Base-by-base conservation (phyloP, 73 alveolate species). In the Symbiodinium natans region DNA sequence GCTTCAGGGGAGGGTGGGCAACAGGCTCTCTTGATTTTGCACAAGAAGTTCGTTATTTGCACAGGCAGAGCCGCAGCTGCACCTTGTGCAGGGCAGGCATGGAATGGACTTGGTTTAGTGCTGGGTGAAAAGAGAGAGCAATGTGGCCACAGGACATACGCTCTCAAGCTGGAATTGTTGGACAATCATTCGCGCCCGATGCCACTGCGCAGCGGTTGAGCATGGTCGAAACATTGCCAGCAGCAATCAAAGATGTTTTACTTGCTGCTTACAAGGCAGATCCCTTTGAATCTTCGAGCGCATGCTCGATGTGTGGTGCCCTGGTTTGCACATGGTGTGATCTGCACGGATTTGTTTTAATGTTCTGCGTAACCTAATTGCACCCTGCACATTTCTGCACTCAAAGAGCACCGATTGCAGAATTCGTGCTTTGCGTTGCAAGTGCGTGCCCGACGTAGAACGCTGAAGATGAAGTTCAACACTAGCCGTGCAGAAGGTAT, bases 1-100 rank as follows among this genome's bases (percentile, higher is more conserved):
- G n/a, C n/a, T n/a, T n/a, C n/a, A n/a, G n/a, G n/a, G n/a, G n/a
- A n/a, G n/a, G n/a, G n/a, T n/a, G n/a, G n/a, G n/a, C n/a, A n/a
- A n/a, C n/a, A n/a, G n/a, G n/a, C n/a, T n/a, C n/a, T n/a, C n/a
- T n/a, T n/a, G n/a, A n/a, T n/a, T n/a, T n/a, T n/a, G n/a, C n/a
- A n/a, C n/a, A n/a, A n/a, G n/a, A n/a, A n/a, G n/a, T n/a, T n/a
- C 19, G 27, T 19, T 52, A 13, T 52, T 52, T 10, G 71, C 17
- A 15, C 86, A 90, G 97, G 97, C 77, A 41, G 97, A 90, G 88
- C 89, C 97, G 21, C 46, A 41, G 80, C 88, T 90, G n/a, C 97
- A 90, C 89, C 97, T 90, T 9, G 97, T 90, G 56, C 97, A 90
- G 97, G 97, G 97, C 34, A 90, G 97, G 97, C 77, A 63, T 0